Conservation (phyloP, 768 basidiomycete species). For the Suillus subalutaceus region DNA sequence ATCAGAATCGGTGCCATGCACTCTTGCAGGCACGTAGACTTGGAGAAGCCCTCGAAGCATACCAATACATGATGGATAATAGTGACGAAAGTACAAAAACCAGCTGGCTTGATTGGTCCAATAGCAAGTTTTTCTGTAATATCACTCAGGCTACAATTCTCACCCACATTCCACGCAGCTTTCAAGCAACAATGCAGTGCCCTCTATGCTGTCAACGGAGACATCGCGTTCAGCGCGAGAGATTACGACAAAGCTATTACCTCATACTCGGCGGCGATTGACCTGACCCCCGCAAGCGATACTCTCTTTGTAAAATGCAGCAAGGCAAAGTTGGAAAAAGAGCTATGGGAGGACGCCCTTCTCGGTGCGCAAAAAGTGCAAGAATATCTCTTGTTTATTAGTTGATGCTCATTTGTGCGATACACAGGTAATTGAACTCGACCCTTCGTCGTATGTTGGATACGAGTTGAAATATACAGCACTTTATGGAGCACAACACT, state of each 20-base stretch:
- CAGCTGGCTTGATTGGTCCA: not conserved
- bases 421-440: not conserved
- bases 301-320: not conserved
- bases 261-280: not conserved
- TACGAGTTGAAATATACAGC: not conserved
- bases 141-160: not conserved
- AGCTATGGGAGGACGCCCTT: not conserved
- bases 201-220: not conserved
- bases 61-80: not conserved
- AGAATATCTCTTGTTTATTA: not conserved
- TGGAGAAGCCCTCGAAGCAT: not conserved
- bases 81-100: not conserved
- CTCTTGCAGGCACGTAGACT: not conserved
- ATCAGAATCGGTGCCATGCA: no score
- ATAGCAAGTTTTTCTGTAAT: not conserved
- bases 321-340: not conserved
- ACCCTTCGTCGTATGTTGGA: not conserved
- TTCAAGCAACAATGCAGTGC: not conserved
- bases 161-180: not conserved
- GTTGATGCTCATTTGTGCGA: not conserved
- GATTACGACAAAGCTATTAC: not conserved
- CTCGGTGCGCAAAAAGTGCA: not conserved
- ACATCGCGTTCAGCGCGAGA: not conserved
- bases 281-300: not conserved
- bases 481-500: not conserved